Conservation (phyloP, 2,329 filamentous ascomycete genomes). For the Chaetomium sp. region DNA sequence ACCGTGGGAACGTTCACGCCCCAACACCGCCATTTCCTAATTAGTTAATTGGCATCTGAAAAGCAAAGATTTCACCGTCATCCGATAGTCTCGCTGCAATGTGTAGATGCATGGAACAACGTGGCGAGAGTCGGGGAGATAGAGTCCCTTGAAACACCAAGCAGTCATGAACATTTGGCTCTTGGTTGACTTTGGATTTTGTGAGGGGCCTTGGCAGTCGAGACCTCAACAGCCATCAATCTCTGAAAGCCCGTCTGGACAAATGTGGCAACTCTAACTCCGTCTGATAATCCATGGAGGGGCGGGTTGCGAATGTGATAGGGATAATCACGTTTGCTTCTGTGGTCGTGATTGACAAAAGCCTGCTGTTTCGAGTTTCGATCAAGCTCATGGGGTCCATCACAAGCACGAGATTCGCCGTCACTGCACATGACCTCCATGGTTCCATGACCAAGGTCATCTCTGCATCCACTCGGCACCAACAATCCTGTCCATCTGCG, state of each 20-base stretch:
- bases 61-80: neutral
- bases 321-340: neutral
- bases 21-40: slow-evolving; percentile 1
- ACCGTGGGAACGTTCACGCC: neutral
- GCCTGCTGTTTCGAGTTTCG: neutral
- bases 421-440: neutral
- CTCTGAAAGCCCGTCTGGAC: neutral
- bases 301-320: neutral
- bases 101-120: neutral
- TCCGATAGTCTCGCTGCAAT: neutral
- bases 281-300: neutral
- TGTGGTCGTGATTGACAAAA: neutral
- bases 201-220: slow-evolving; percentile 11
- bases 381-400: neutral
- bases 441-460: neutral
- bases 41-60: neutral
- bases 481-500: neutral
- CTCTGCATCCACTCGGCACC: neutral
- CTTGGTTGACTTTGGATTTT: slow-evolving; percentile 7
- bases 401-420: neutral
- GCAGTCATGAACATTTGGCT: neutral
- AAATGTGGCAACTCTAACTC: neutral
- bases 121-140: neutral
- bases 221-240: neutral
- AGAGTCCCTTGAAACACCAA: slow-evolving; percentile 15